Evolutionary conservation across 495 filamentous ascomycete species (phyloP).

Genomic region (Podospora australis): DNA sequence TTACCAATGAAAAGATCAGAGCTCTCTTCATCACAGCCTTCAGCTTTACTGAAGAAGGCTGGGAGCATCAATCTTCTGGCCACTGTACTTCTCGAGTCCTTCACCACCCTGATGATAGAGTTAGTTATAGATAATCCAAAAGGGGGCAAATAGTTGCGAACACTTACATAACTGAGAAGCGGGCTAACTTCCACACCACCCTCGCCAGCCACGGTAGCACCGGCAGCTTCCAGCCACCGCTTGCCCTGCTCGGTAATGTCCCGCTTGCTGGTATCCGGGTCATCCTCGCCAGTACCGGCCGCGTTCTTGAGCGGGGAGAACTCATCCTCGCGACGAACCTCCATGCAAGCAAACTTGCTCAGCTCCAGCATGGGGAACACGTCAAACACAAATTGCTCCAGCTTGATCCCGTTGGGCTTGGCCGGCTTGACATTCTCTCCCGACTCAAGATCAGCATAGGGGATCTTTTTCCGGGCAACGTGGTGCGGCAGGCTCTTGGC

Average conservation of each 20-base stretch:
- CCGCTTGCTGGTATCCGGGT: slow-evolving; percentile 80
- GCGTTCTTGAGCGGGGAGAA: slow-evolving; percentile 99
- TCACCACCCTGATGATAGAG: slow-evolving; percentile 58
- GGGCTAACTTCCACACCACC: slow-evolving; percentile 89
- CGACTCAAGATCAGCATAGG: slow-evolving; percentile 65
- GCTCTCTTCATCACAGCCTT: too few relatives aligned
- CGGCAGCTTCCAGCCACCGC: slow-evolving; percentile 74
- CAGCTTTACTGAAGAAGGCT: too few relatives aligned
- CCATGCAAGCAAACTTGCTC: slow-evolving; percentile 86
- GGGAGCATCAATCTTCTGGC: slow-evolving; percentile 68
- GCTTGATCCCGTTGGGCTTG: slow-evolving; percentile 95
- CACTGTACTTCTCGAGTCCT: slow-evolving; percentile 71
- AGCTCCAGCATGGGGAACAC: slow-evolving; percentile 87
- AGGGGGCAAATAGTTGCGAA: slow-evolving; percentile 13
- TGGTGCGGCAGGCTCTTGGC: slow-evolving; percentile 85
- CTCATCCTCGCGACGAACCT: slow-evolving; percentile 95
- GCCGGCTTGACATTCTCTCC: slow-evolving; percentile 79
- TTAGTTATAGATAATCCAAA: slow-evolving; percentile 45
- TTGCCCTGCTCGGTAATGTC: slow-evolving; percentile 88
- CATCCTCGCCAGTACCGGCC: slow-evolving; percentile 81
- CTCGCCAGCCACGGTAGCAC: slow-evolving; percentile 63
- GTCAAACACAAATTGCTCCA: slow-evolving; percentile 99
- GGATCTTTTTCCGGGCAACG: slow-evolving; percentile 97
- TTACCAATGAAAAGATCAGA: too few relatives aligned
- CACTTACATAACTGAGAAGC: slow-evolving; percentile 89